Base-by-base conservation (phyloP, 2,329 filamentous ascomycete species). In the Bipolaris gigantea region DNA sequence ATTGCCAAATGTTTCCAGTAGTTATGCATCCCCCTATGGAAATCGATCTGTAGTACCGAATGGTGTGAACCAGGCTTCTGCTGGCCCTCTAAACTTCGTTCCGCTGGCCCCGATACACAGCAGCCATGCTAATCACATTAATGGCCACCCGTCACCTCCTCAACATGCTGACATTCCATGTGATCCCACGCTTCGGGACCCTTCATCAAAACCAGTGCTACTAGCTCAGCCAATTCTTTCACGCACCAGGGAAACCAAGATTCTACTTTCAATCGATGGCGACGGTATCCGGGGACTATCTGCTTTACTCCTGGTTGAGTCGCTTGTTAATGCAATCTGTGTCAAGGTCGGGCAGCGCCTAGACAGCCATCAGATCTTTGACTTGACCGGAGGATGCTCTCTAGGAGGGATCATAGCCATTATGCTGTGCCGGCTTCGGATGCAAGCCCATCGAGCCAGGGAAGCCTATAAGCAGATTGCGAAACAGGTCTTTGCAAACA, bases 261-360 rank as follows among this genome's bases (percentile, higher is more conserved):
- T 72, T 16, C 50, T 72, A 6, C 67, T 72, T 15, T 70, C 66
- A 10, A 62, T 72, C 8, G 69, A 72, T 39, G 69, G 69, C 1
- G 67, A 71, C 44, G 69, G 69, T 5, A 60, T 72, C 25, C 64
- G 69, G 15, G 69, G 69, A 21, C 57, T 72, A 6, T 71, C 69
- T 16, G 48, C 67, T 23, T 57, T 69, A 8, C 53, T 72, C 3
- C 42, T 71, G 27, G 60, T 72, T 1, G 69, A 72, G 46, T 68
- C 69, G 0, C 56, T 72, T 2, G 64, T 72, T 19, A 68, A 69
- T 45, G 69, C 69, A 2, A 56, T 72, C 2, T 71, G 69, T 52
- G 58, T 57, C 43, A 68, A 65, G 35, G 48, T 70, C 4, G 62
- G 63, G 5, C 60, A 61, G 11, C 61, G 56, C 5, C 38, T 70